A percentile compares a stretch with the other conserved stretches of the same genome.
These are phyloP conservation scores for Trichoderma sp. DNA, from an alignment of 2,329 filamentous ascomycete genomes.

Conservation along the genomic window DNA sequence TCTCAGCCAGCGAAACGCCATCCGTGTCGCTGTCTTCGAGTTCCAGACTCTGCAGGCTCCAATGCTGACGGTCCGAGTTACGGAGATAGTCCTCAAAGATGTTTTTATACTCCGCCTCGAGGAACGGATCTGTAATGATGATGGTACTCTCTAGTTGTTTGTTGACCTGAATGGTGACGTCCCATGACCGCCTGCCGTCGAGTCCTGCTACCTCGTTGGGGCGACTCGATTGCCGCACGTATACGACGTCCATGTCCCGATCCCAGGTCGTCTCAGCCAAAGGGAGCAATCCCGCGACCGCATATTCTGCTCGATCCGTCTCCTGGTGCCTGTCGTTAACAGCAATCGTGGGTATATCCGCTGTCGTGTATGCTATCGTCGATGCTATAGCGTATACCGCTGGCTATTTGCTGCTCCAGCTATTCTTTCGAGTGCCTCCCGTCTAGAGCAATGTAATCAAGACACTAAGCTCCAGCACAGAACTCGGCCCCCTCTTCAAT, in stretches of 20 bases:
- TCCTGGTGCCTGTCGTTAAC: not conserved
- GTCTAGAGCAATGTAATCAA: not conserved
- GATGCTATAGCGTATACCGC: not conserved
- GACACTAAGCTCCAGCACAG: not conserved
- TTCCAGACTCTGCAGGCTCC: conserved; percentile 23
- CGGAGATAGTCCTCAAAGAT: conserved; percentile 30
- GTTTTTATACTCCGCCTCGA: conserved; percentile 26
- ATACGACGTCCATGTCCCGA: conserved; percentile 25
- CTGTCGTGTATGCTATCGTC: not conserved
- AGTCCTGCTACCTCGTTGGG: conserved; percentile 16
- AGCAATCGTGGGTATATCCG: not conserved
- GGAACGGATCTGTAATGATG: conserved; percentile 28
- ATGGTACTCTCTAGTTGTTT: conserved; percentile 11
- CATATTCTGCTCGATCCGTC: conserved; percentile 12
- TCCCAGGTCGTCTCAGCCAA: conserved; percentile 16
- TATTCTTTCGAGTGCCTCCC: not conserved
- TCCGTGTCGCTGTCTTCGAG: conserved; percentile 18
- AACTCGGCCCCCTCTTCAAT: not conserved
- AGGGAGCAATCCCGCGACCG: conserved; percentile 2
- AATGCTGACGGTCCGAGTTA: conserved; percentile 25
- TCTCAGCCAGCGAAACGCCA: conserved; percentile 22
- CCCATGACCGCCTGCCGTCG: conserved; percentile 24
- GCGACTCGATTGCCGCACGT: conserved; percentile 21
- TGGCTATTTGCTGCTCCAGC: not conserved
- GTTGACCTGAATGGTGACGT: conserved; percentile 26